These are phyloP conservation scores for Pichia norvegensis DNA, from an alignment of 1,139 yeast genomes.

Conservation along the genomic window DNA sequence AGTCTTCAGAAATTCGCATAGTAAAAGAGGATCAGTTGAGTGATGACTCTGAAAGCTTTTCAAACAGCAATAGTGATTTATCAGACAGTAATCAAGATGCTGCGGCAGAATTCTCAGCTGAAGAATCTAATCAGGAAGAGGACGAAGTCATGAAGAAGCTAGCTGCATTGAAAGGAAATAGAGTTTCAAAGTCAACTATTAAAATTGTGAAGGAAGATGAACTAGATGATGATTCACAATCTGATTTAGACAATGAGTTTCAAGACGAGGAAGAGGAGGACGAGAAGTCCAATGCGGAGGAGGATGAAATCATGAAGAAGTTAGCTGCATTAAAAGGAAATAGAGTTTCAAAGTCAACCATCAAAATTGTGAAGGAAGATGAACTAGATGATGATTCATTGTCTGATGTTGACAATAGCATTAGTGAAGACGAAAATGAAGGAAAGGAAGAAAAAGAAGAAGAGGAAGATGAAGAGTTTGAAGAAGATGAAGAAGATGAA, in stretches of 20 bases:
- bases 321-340: constrained; percentile 14
- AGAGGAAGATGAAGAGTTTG: constrained; percentile 17
- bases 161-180: constrained; percentile 14
- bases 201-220: constrained; percentile 23
- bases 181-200: constrained; percentile 4
- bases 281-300: neutral
- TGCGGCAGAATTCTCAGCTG: too few species aligned
- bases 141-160: constrained; percentile 16
- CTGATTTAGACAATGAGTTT: too few species aligned
- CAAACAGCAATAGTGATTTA: too few species aligned
- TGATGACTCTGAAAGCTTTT: constrained; percentile 5
- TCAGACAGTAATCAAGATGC: too few species aligned
- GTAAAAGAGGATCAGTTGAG: constrained; percentile 22
- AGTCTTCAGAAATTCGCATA: constrained; percentile 14
- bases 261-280: too few species aligned
- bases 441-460: constrained; percentile 9
- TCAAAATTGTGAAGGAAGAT: constrained; percentile 22
- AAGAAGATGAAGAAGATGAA: constrained; percentile 20
- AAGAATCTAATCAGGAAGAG: constrained; percentile 12
- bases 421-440: constrained; percentile 1
- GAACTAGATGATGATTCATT: constrained; percentile 19
- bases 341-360: constrained; percentile 5
- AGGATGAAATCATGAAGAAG: constrained; percentile 16
- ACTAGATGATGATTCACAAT: constrained; percentile 19
- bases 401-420: neutral